These are phyloP conservation scores for Aspergillus tubingensis DNA, from an alignment of 2,329 filamentous ascomycete species.

Conservation along the genomic window DNA sequence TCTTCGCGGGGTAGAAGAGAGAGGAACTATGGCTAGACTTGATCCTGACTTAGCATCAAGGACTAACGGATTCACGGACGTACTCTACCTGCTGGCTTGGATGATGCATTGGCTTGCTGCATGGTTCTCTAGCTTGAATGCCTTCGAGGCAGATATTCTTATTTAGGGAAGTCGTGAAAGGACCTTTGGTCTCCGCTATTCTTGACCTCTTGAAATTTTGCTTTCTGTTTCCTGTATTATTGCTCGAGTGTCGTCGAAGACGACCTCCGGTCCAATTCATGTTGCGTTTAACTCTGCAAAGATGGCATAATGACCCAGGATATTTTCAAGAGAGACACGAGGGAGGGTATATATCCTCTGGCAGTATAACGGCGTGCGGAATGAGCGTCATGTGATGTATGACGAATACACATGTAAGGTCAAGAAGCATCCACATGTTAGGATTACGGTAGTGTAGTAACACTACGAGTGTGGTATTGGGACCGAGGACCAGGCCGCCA, in stretches of 20 bases:
- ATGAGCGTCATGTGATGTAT: not conserved
- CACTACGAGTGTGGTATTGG: too few species aligned
- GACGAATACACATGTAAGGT: not conserved
- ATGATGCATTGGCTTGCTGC: not conserved
- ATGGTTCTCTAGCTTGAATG: not conserved
- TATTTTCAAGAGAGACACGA: not conserved
- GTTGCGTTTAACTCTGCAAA: not conserved
- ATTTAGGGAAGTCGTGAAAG: conserved; percentile 18
- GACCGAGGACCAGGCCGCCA: too few species aligned
- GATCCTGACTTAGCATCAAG: not conserved
- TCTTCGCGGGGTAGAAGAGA: not conserved
- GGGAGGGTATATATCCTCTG: not conserved
- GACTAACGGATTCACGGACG: not conserved
- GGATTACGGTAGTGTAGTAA: too few species aligned
- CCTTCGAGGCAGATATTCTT: conserved; percentile 6
- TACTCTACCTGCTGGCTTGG: not conserved
- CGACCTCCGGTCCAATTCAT: conserved; percentile 52
- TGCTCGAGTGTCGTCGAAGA: conserved; percentile 41
- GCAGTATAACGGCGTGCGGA: not conserved
- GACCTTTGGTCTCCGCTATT: conserved; percentile 15
- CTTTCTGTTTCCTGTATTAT: conserved; percentile 33
- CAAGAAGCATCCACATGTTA: too few species aligned
- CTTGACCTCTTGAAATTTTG: conserved; percentile 38
- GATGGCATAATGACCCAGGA: not conserved
- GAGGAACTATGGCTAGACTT: not conserved